Evolutionary conservation across 495 filamentous ascomycete genomes (phyloP), one percentile per base, ranked within the genome.

Genomic region (Xylaria intraflava): DNA sequence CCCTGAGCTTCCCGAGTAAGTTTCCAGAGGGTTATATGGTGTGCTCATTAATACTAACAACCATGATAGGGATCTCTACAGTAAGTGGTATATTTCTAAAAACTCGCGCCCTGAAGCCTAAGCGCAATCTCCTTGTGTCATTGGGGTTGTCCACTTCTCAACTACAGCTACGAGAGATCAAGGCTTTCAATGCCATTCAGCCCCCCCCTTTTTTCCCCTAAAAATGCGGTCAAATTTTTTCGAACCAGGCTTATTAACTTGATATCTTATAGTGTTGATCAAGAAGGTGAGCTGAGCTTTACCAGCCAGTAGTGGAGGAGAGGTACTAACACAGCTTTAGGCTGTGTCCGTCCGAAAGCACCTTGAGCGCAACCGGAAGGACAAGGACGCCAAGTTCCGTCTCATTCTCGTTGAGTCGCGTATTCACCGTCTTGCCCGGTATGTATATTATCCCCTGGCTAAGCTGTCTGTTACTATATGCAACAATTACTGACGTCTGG

Each of bases 371-470:
- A 99, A 99, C 84, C 90, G 93, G 75, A 99, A 99, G 83, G 93
- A 97, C 85, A 94, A 89, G 79, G 93, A 97, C 82, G 85, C 83
- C 82, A 98, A 98, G 82, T 96, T 98, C 88, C 90, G 92, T 69
- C 86, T 99, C 53, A 97, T 99, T 87, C 87, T 99, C 57, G 91
- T 99, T 78, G 93, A 99, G 85, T 97, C 93, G 69, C 89, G 94
- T 72, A 97, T 99, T 78, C 94, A 96, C 84, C 90, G 91, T 79
- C 84, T 96, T 57, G 91, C 89, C 61, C 84, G 91, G 40, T 81
- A 78, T 29, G 42, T 51, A 6, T 2, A n/a, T 27, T 36, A 12
- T 16, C 29, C 29, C 6, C 22, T 35, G 31, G 35, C 17, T 38
- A 17, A 1, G 23, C 11, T 38, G 10, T 4, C 9, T 36, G 31